Percentiles rank a stretch among this genome's conserved stretches.
Conservation (phyloP, 148 eudicot genomes). For the Fagopyrum tataricum region DNA sequence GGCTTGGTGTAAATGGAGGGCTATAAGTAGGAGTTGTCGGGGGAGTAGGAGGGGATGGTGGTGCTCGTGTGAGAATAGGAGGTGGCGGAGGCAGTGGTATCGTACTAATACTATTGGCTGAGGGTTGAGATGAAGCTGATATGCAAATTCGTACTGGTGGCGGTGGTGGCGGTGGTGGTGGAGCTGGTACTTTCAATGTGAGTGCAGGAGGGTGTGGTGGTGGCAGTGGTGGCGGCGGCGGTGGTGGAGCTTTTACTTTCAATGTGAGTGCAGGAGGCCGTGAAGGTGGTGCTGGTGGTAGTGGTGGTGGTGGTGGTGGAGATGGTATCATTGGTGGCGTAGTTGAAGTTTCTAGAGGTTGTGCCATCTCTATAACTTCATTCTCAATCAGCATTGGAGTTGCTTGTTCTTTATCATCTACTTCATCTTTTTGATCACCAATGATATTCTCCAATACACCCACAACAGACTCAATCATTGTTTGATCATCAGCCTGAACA, state of each 20-base stretch:
- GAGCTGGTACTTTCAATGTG: background rate
- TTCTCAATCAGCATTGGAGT: conserved; percentile 15
- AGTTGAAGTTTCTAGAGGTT: too few species aligned
- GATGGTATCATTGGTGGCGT: background rate
- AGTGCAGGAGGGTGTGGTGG: conserved; percentile 12
- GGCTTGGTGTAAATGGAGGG: conserved; percentile 17
- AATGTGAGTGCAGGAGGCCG: conserved; percentile 13
- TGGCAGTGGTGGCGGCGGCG: conserved; percentile 9
- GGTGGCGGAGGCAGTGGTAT: conserved; percentile 17
- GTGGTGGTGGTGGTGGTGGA: background rate
- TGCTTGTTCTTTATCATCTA: conserved; percentile 8
- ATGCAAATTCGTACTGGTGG: conserved; percentile 4
- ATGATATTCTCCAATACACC: background rate
- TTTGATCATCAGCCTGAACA: conserved; percentile 17
- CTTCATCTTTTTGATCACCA: conserved; percentile 1
- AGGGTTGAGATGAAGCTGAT: background rate
- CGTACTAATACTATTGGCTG: conserved; percentile 1
- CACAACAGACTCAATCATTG: background rate
- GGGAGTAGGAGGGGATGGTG: conserved; percentile 16
- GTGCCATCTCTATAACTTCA: background rate
- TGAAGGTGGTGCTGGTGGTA: conserved; percentile 10
- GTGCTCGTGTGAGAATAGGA: background rate
- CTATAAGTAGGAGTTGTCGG: conserved; percentile 13
- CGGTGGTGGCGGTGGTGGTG: conserved; percentile 14
- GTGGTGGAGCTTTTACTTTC: background rate